Evolutionary conservation across 2,329 filamentous ascomycete species (phyloP).

Genomic region (Cladophialophora immunda): DNA sequence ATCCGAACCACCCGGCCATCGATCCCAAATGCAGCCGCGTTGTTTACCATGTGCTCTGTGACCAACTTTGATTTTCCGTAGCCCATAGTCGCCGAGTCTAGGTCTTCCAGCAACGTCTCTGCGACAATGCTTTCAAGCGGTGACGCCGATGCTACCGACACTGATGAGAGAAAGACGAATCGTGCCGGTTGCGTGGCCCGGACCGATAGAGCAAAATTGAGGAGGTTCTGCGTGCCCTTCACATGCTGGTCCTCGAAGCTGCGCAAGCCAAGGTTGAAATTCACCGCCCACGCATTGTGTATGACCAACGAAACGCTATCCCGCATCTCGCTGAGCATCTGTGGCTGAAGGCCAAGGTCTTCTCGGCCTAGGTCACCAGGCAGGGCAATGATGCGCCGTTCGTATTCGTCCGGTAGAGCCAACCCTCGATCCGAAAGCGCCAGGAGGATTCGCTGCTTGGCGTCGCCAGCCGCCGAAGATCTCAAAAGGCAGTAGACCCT

Average conservation of each 20-base stretch:
- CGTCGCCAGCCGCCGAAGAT: neutral
- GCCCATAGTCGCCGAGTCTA: slow-evolving; percentile 54
- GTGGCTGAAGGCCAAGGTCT: slow-evolving; percentile 57
- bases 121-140: slow-evolving; percentile 25
- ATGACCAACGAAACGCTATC: slow-evolving; percentile 62
- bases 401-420: neutral
- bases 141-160: slow-evolving; percentile 50
- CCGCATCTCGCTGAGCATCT: slow-evolving; percentile 53
- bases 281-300: slow-evolving; percentile 72
- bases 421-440: neutral
- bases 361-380: slow-evolving; percentile 56
- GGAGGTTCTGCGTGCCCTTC: slow-evolving; percentile 57
- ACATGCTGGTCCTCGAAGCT: slow-evolving; percentile 65
- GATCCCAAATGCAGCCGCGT: slow-evolving; percentile 40
- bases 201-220: slow-evolving; percentile 44
- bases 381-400: slow-evolving; percentile 52
- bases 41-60: slow-evolving; percentile 60
- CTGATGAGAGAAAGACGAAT: slow-evolving; percentile 63
- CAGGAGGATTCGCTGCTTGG: slow-evolving; percentile 3
- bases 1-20: slow-evolving; percentile 55
- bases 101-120: slow-evolving; percentile 32
- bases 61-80: slow-evolving; percentile 68
- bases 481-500: slow-evolving; percentile 11
- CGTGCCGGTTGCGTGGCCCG: slow-evolving; percentile 29
- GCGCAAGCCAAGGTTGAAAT: slow-evolving; percentile 66